Evolutionary conservation across 2,329 filamentous ascomycete species (phyloP).

Genomic region (Hortaea sp.): DNA sequence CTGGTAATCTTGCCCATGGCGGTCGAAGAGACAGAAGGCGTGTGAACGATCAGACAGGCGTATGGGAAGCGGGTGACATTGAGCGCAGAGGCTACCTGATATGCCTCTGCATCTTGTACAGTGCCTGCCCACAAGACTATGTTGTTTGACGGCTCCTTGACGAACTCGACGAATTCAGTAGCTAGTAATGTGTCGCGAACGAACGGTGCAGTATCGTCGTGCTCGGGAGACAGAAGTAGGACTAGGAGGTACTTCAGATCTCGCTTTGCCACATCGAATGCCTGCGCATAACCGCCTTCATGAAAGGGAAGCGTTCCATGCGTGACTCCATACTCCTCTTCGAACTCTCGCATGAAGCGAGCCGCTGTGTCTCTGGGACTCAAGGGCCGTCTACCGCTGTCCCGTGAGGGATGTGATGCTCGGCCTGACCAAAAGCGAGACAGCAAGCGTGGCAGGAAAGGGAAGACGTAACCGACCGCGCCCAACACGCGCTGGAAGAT

Average conservation of each 20-base stretch:
- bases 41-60: conserved; percentile 74
- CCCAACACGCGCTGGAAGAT: conserved; percentile 60
- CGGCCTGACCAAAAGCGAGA: conserved; percentile 44
- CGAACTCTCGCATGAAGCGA: conserved; percentile 83
- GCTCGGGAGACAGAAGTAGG: conserved; percentile 79
- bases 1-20: conserved; percentile 86
- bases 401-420: conserved; percentile 46
- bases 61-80: conserved; percentile 91
- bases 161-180: conserved; percentile 60
- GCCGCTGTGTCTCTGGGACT: conserved; percentile 80
- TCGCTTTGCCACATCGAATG: conserved; percentile 78
- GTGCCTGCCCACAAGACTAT: conserved; percentile 89
- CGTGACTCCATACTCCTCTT: conserved; percentile 70
- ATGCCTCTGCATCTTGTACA: conserved; percentile 85
- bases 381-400: conserved; percentile 58
- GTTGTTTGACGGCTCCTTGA: conserved; percentile 66
- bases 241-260: conserved; percentile 89
- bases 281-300: conserved; percentile 84
- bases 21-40: conserved; percentile 70
- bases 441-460: conserved; percentile 62
- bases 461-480: conserved; percentile 66
- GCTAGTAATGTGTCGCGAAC: conserved; percentile 72
- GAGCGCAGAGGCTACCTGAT: conserved; percentile 80
- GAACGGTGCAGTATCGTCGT: conserved; percentile 81
- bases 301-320: conserved; percentile 62